Base-by-base conservation (phyloP, 352 stramenopile genomes). In the Globisporangium cylindrosporum region DNA sequence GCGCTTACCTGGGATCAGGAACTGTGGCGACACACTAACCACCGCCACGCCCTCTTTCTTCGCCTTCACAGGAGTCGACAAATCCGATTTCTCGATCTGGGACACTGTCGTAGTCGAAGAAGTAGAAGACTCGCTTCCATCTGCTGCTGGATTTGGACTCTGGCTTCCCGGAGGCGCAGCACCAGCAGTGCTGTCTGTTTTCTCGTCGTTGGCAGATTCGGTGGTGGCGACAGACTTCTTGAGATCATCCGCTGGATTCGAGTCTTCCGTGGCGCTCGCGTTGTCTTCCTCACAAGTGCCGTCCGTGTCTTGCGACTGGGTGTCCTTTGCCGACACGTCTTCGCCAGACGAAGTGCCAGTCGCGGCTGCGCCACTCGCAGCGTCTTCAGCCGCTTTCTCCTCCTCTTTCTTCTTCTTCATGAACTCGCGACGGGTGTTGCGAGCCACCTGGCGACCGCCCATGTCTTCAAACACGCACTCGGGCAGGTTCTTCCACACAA, bases 381-480 rank as follows among this genome's bases (percentile, higher is more conserved):
- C 73, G 24, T 72, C 69, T 48, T 90, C 84, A 9, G 75, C 75
- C 9, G 86, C 84, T 57, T 89, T 85, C 62, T 93, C 89, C 27
- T 96, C 86, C 43, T 94, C 88, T 48, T 94, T 95, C 70, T 94
- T 96, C 73, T 92, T 93, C 56, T 89, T 92, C 67, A 95, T 81
- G 56, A 86, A 84, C 49, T 96, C 88, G 63, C 85, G 81, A 67
- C 89, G 88, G 18, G 77, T 25, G 10, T 73, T 77, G 8, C 88
- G 87, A 1, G 88, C 89, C 1, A 78, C 73, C 53, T 73, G 63
- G 15, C 86, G 79, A 8, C 88, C 89, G n/a, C 89, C 89, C 75
- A 96, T 83, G 14, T 94, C 88, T 71, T 95, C 88, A 64, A 96
- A 96, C 2, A 96, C 86, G 66, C 58, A 80, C 12, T 96, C 89